Evolutionary conservation across 176 grass and related monocot genomes (phyloP).

Genomic region (Juncus inflexus): DNA sequence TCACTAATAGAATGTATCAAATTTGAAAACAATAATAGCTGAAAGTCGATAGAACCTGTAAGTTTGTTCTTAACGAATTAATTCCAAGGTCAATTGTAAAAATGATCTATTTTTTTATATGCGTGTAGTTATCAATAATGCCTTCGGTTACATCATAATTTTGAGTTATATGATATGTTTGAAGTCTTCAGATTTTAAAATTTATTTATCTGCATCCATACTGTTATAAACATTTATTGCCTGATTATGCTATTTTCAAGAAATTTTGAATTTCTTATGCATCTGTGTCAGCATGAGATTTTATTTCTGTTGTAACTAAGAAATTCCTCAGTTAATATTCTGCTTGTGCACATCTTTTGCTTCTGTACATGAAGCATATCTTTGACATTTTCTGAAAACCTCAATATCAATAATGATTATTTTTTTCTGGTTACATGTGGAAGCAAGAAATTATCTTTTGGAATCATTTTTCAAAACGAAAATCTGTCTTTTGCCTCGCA

Average conservation of each 20-base stretch:
- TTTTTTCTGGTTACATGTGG: conserved; percentile 19
- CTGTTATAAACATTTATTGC: no score
- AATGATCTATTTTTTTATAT: no score
- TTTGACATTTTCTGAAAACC: background rate
- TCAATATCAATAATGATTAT: background rate
- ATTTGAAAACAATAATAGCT: no score
- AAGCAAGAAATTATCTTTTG: conserved; percentile 13
- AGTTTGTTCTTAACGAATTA: no score
- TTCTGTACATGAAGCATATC: conserved; percentile 16
- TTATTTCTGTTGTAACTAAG: background rate
- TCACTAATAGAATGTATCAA: no score
- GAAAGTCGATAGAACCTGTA: no score
- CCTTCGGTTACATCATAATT: background rate
- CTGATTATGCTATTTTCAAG: no score
- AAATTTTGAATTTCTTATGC: no score
- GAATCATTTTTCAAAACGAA: background rate
- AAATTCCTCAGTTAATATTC: background rate
- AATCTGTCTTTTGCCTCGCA: conserved; percentile 17
- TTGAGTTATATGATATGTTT: background rate
- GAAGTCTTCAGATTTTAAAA: no score
- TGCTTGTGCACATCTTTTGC: background rate
- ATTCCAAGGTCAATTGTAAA: no score
- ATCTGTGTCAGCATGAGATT: background rate
- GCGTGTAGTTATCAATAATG: no score
- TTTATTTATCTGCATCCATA: no score